phyloP scores from a whole-genome alignment of 768 basidiomycete species.

The Collybiopsis confluens region DNA sequence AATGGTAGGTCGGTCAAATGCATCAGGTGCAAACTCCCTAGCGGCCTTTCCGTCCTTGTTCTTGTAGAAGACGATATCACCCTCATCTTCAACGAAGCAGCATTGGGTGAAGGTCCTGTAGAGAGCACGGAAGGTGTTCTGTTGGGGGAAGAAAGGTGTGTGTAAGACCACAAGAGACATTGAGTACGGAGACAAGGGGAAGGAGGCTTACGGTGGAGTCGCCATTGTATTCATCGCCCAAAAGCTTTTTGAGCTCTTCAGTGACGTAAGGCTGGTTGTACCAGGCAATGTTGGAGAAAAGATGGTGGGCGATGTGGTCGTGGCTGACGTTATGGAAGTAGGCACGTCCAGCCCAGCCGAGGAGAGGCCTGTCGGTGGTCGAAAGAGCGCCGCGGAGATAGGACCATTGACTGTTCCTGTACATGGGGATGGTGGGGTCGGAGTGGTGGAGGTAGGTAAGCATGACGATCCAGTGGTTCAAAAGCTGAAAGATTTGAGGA shows the following conservation, averaged over 20 bases:
- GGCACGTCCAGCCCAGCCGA: slow-evolving; percentile 59
- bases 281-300: slow-evolving; percentile 59
- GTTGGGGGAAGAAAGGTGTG: background rate
- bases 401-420: slow-evolving; percentile 49
- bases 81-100: slow-evolving; percentile 52
- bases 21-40: slow-evolving; percentile 22
- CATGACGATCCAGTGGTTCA: slow-evolving; percentile 53
- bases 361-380: slow-evolving; percentile 54
- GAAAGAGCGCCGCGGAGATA: slow-evolving; percentile 56
- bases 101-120: slow-evolving; percentile 54
- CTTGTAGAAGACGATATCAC: slow-evolving; percentile 51
- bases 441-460: slow-evolving; percentile 62
- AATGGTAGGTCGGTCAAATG: slow-evolving; percentile 8
- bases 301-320: slow-evolving; percentile 54
- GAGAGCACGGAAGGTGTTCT: slow-evolving; percentile 43
- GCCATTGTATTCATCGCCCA: slow-evolving; percentile 57
- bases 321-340: slow-evolving; percentile 58
- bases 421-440: slow-evolving; percentile 51
- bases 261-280: slow-evolving; percentile 59
- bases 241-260: slow-evolving; percentile 44
- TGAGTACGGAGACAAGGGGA: background rate
- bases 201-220: slow-evolving; percentile 37
- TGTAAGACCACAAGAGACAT: background rate
- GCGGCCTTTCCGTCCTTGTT: slow-evolving; percentile 39
- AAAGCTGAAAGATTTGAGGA: slow-evolving; percentile 24